Base-by-base conservation (phyloP, 805 yeast species). In the Wickerhamomyces alni region DNA sequence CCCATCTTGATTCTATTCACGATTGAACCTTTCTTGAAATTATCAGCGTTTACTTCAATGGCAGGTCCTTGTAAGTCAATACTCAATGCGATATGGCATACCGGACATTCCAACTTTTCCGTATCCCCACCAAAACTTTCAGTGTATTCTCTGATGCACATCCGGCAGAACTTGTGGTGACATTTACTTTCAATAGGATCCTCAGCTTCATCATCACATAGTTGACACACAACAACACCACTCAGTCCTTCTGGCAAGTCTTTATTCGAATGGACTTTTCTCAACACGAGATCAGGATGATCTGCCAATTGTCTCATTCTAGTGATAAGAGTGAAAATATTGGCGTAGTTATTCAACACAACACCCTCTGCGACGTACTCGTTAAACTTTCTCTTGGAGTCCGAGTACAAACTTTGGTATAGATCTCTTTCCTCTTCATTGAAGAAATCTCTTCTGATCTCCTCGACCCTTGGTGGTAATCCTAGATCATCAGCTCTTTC, bases 401-500 rank as follows among this genome's bases (percentile, higher is more conserved):
- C 95, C 22, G 91, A 74, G 62, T 88, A 93, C 34, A 93, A 70
- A 38, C 95, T 83, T 50, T 82, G 80, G 59, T 93, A 93, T 37
- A 93, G 66, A 62, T 93, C 99, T 54, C 87, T 87, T 53, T 93
- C 99, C 55, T 93, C 98, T 34, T 84, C 95, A 57, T 91, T 93
- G 68, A 93, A 93, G 47, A 70, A 74, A 56, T 89, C 97, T 29
- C 82, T 74, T 40, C 98, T 70, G 36, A 93, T 80, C 47, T 85
- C 95, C 27, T 91, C 97, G 24, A 89, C 79, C 51, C 97, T 75
- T 3, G 99, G 99, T 3, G 99, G 99, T 35, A 93, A 68, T 1
- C 99, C 99, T 47, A 93, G 69, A 66, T 93, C 99, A 59, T 94
- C 99, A 0, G 99, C 97, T 36, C 98, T 72, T 62, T 93, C 98